phyloP scores from a whole-genome alignment of 2,329 filamentous ascomycete species.

The Rutstroemia sp. region DNA sequence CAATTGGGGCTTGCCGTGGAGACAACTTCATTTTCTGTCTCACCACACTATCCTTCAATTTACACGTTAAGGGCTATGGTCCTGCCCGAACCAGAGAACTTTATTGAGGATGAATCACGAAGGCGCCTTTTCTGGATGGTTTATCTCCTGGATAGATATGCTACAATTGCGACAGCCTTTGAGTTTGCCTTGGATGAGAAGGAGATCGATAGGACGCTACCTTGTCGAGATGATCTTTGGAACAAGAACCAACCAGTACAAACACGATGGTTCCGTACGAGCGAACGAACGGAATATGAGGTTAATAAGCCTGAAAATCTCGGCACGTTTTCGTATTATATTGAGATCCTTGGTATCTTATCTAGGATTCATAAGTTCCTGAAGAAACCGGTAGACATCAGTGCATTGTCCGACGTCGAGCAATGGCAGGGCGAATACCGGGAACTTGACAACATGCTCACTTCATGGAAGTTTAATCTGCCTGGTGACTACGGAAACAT shows the following conservation, averaged over 20 bases:
- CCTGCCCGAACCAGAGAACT: constrained; percentile 73
- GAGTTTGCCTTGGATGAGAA: constrained; percentile 85
- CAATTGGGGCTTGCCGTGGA: constrained; percentile 83
- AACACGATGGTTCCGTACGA: constrained; percentile 69
- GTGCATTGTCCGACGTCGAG: constrained; percentile 75
- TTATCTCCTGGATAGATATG: constrained; percentile 83
- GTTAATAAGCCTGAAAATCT: constrained; percentile 71
- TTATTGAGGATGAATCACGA: constrained; percentile 83
- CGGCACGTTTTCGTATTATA: constrained; percentile 82
- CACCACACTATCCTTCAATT: constrained; percentile 75
- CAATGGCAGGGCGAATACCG: constrained; percentile 84
- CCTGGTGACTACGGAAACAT: constrained; percentile 81
- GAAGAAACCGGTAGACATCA: constrained; percentile 84
- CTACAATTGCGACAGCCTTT: constrained; percentile 84
- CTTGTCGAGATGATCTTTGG: constrained; percentile 83
- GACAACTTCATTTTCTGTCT: constrained; percentile 68
- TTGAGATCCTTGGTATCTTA: constrained; percentile 81
- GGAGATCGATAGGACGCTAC: constrained; percentile 80
- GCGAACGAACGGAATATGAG: constrained; percentile 49
- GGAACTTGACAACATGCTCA: constrained; percentile 72
- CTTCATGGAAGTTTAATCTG: constrained; percentile 76
- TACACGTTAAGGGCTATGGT: constrained; percentile 83
- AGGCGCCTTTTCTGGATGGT: constrained; percentile 90
- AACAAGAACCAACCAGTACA: constrained; percentile 76
- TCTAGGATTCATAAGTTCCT: constrained; percentile 84